Conservation (phyloP, 768 basidiomycete species). For the Guyanaporus albipodus region DNA sequence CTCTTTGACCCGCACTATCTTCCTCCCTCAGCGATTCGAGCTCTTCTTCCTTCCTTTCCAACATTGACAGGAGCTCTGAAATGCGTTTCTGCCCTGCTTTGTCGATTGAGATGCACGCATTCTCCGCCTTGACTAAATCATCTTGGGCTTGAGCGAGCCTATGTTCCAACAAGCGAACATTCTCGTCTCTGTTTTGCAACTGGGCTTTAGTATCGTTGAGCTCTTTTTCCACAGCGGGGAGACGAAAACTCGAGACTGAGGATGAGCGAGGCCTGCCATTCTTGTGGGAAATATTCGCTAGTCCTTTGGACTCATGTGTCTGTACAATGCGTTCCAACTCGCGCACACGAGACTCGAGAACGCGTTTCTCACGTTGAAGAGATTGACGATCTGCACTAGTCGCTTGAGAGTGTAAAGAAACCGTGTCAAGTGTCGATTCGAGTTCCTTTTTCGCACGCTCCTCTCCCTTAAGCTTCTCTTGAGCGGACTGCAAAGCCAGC, state of each 20-base stretch:
- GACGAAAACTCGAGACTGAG: slow-evolving; percentile 49
- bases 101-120: slow-evolving; percentile 55
- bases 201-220: slow-evolving; percentile 43
- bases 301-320: slow-evolving; percentile 32
- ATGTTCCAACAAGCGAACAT: slow-evolving; percentile 40
- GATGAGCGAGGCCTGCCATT: slow-evolving; percentile 52
- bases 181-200: slow-evolving; percentile 42
- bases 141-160: slow-evolving; percentile 48
- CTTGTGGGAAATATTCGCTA: slow-evolving; percentile 32
- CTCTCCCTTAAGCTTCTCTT: slow-evolving; percentile 49
- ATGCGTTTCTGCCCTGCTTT: slow-evolving; percentile 44
- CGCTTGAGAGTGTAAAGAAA: slow-evolving; percentile 51
- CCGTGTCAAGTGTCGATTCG: slow-evolving; percentile 49
- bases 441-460: slow-evolving; percentile 51
- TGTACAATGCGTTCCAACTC: slow-evolving; percentile 49
- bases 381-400: slow-evolving; percentile 40
- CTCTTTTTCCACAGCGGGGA: slow-evolving; percentile 54
- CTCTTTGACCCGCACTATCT: slow-evolving; percentile 44
- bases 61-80: slow-evolving; percentile 36
- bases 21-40: slow-evolving; percentile 40
- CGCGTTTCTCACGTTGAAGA: slow-evolving; percentile 54
- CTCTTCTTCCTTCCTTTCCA: slow-evolving; percentile 62
- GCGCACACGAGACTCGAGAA: slow-evolving; percentile 52
- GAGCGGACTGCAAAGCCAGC: slow-evolving; percentile 42
- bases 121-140: slow-evolving; percentile 50